Conservation (phyloP, 306 rosid genomes). For the Cucurbita pepo region DNA sequence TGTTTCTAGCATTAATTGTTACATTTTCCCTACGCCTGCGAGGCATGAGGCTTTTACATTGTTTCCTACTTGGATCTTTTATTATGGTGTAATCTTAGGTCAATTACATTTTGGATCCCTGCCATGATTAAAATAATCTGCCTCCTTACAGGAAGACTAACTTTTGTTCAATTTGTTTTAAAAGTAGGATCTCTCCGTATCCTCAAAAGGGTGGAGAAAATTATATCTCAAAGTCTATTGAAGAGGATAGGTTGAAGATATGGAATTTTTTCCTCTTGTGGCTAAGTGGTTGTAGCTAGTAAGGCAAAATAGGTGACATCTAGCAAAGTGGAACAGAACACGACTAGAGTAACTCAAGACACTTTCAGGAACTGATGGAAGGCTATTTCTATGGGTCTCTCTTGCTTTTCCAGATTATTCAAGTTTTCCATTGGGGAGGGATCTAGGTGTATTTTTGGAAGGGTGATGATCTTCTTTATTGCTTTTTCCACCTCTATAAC, state of each 20-base stretch:
- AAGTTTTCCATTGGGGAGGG: background rate
- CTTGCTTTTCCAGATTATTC: background rate
- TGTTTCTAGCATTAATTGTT: background rate
- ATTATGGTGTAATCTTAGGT: background rate
- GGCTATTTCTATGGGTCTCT: background rate
- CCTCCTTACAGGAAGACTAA: background rate
- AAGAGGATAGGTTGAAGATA: background rate
- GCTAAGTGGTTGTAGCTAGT: background rate
- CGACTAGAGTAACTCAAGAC: background rate
- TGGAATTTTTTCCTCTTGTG: background rate
- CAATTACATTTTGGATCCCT: background rate
- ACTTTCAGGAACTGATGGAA: background rate
- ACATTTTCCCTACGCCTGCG: background rate
- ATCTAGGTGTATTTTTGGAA: background rate
- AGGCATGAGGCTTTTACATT: background rate
- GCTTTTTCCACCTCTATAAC: background rate
- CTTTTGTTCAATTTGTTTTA: too few species aligned
- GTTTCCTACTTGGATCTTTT: background rate
- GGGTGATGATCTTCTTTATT: background rate
- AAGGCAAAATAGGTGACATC: background rate
- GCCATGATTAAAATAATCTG: background rate
- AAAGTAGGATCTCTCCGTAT: too few species aligned
- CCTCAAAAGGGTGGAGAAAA: too few species aligned
- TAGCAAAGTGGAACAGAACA: background rate
- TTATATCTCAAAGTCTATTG: background rate